Percentiles rank a stretch among this genome's conserved stretches.
phyloP scores from a whole-genome alignment of 805 yeast genomes.

The Phaffomyces antillensis region DNA sequence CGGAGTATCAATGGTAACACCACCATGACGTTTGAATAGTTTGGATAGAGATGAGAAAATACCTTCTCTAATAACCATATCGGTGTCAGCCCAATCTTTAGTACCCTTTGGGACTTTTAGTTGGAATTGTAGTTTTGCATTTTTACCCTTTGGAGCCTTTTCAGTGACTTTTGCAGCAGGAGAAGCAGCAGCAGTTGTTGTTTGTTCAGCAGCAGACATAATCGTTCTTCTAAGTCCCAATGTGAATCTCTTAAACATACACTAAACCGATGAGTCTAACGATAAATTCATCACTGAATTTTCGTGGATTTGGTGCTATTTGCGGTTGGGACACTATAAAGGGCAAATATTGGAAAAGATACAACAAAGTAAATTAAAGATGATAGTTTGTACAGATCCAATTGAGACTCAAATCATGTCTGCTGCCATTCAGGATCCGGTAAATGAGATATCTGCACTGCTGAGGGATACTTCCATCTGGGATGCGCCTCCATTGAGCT shows the following conservation, averaged over 20 bases:
- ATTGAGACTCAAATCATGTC: neutral
- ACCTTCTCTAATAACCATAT: conserved; percentile 91
- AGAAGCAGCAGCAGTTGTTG: neutral
- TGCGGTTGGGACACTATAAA: neutral
- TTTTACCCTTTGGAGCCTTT: conserved; percentile 24
- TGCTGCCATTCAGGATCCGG: neutral
- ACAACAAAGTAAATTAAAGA: neutral
- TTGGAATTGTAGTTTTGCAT: conserved; percentile 51
- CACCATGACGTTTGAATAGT: conserved; percentile 93
- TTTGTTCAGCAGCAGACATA: conserved; percentile 6
- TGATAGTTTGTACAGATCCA: neutral
- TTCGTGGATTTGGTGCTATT: neutral
- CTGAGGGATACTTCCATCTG: conserved; percentile 1
- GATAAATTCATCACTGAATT: neutral
- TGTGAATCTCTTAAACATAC: conserved; percentile 6
- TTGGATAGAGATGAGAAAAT: conserved; percentile 66
- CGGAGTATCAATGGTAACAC: conserved; percentile 97
- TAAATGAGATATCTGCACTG: conserved; percentile 2
- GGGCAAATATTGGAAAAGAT: too few relatives aligned
- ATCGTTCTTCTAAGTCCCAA: conserved; percentile 6
- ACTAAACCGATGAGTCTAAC: neutral
- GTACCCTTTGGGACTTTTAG: conserved; percentile 96
- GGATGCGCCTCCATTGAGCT: neutral
- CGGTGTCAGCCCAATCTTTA: conserved; percentile 97
- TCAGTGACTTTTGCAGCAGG: conserved; percentile 3